Percentiles rank a stretch among this genome's conserved stretches.
phyloP scores from a whole-genome alignment of 1,284 basidiomycete species.

The Austroboletus novae-zelandiae region DNA sequence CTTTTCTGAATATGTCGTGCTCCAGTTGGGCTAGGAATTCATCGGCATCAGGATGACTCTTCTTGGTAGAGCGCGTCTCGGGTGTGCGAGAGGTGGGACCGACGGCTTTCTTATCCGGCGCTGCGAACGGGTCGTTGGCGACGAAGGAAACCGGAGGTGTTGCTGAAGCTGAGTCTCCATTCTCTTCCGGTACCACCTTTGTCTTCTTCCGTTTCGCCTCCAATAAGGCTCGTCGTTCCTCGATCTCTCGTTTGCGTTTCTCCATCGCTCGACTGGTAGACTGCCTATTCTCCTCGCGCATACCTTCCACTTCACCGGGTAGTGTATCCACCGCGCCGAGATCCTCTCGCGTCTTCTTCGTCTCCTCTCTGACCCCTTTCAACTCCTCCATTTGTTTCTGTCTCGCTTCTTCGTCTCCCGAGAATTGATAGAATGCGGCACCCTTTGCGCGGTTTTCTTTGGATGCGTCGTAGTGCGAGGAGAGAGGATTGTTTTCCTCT shows the following conservation, averaged over 20 bases:
- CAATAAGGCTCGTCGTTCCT: constrained; percentile 73
- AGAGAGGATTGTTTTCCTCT: constrained; percentile 73
- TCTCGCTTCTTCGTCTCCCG: constrained; percentile 75
- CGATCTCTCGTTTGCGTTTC: constrained; percentile 77
- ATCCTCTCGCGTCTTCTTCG: constrained; percentile 61
- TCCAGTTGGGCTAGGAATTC: constrained; percentile 63
- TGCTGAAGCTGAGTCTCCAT: constrained; percentile 1
- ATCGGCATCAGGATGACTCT: constrained; percentile 44
- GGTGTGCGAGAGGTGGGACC: constrained; percentile 9
- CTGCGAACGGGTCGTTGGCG: constrained; percentile 47
- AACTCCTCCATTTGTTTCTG: constrained; percentile 79
- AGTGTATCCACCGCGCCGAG: constrained; percentile 54
- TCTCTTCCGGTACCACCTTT: constrained; percentile 31
- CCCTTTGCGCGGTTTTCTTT: constrained; percentile 84
- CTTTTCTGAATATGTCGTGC: constrained; percentile 37
- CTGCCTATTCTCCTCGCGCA: constrained; percentile 40
- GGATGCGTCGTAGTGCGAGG: constrained; percentile 79
- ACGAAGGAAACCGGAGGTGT: constrained; percentile 4
- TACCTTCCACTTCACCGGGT: constrained; percentile 67
- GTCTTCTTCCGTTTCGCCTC: constrained; percentile 77
- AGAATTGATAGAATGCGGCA: constrained; percentile 89
- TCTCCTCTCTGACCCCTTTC: constrained; percentile 65
- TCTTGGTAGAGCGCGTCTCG: constrained; percentile 21
- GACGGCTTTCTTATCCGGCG: constrained; percentile 42
- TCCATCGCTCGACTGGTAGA: constrained; percentile 62